These are phyloP conservation scores for Stropharia rugosoannulata DNA, from an alignment of 768 basidiomycete genomes.

Conservation along the genomic window DNA sequence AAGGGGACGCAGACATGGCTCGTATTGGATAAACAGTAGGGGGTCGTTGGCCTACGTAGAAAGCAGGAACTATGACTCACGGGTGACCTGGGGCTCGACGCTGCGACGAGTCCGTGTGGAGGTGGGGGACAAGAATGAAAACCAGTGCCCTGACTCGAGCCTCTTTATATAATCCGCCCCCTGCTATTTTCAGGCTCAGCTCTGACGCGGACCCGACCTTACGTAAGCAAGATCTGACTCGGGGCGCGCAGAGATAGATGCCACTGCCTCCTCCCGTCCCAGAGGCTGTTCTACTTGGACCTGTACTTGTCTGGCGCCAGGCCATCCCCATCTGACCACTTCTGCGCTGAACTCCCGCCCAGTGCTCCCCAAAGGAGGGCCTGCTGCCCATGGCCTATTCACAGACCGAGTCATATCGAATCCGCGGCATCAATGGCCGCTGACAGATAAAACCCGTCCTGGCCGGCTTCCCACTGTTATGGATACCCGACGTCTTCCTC, in stretches of 20 bases:
- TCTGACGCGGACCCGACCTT: constrained; percentile 15
- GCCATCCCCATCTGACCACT: background rate
- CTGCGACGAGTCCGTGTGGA: constrained; percentile 15
- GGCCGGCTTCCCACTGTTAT: constrained; percentile 21
- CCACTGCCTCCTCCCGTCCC: constrained; percentile 10
- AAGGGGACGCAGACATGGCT: constrained; percentile 9
- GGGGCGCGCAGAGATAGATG: background rate
- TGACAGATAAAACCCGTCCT: constrained; percentile 23
- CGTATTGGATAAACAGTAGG: background rate
- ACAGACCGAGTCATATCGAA: constrained; percentile 29
- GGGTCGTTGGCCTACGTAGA: constrained; percentile 3
- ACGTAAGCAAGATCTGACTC: background rate
- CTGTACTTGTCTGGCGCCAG: constrained; percentile 7
- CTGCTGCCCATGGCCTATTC: constrained; percentile 12
- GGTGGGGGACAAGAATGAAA: constrained; percentile 17
- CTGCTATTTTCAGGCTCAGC: constrained; percentile 26
- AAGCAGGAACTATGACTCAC: constrained; percentile 33
- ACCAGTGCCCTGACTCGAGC: constrained; percentile 22
- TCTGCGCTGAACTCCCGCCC: background rate
- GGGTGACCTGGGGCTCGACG: constrained; percentile 19
- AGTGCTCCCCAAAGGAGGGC: background rate
- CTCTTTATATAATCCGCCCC: constrained; percentile 21
- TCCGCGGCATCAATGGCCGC: constrained; percentile 17
- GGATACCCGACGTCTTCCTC: constrained; percentile 17
- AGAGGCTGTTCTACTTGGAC: constrained; percentile 8